Percentiles rank a stretch among this genome's conserved stretches.
phyloP scores from a whole-genome alignment of 164 flowering plant genomes.

The Stephania yunnanensis region DNA sequence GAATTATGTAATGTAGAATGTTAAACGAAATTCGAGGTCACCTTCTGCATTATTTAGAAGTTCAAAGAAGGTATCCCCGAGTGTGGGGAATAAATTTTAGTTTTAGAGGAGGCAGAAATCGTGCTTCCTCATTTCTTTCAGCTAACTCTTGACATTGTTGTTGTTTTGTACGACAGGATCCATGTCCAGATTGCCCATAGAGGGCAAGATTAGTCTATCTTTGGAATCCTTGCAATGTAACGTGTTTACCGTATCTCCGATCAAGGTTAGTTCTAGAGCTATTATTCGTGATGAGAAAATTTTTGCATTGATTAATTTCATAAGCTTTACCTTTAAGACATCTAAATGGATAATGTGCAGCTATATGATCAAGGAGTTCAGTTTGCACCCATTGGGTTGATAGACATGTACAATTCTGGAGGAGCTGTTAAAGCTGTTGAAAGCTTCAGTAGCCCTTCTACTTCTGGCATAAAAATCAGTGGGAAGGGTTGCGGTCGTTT shows the following conservation, averaged over 20 bases:
- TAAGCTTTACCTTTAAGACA: too few relatives aligned
- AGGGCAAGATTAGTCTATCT: constrained; percentile 26
- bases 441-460: constrained; percentile 9
- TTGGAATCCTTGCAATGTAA: constrained; percentile 40
- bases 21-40: background rate
- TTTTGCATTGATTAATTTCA: background rate
- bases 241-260: constrained; percentile 53
- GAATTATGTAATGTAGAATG: background rate
- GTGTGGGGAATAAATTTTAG: too few relatives aligned
- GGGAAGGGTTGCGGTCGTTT: constrained; percentile 52
- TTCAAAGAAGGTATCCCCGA: too few relatives aligned
- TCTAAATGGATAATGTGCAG: constrained; percentile 18
- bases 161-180: constrained; percentile 25
- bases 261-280: constrained; percentile 32
- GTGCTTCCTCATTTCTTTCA: background rate
- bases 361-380: constrained; percentile 30
- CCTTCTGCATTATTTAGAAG: background rate
- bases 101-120: background rate
- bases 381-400: constrained; percentile 57
- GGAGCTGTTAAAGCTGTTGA: constrained; percentile 51
- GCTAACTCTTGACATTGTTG: background rate
- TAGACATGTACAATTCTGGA: constrained; percentile 64
- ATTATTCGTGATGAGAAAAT: background rate
- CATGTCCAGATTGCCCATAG: constrained; percentile 26
- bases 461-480: constrained; percentile 24